Evolutionary conservation across 1,284 basidiomycete species (phyloP).

Genomic region (Inonotus obliquus): DNA sequence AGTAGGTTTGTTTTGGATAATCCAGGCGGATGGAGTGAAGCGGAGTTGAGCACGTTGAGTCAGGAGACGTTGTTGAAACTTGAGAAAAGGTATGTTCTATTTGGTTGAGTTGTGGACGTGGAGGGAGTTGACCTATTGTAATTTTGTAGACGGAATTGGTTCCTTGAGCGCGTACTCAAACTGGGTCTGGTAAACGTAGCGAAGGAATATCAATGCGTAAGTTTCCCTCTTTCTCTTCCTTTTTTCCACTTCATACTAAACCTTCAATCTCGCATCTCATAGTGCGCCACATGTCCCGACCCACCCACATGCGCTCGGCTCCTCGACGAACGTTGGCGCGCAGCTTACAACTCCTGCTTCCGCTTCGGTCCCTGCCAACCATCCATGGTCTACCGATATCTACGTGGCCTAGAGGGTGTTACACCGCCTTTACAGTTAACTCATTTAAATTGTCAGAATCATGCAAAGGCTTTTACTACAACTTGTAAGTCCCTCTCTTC

Average conservation of each 20-base stretch:
- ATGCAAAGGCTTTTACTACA: slow-evolving; percentile 81
- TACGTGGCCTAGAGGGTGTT: slow-evolving; percentile 76
- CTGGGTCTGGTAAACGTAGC: slow-evolving; percentile 81
- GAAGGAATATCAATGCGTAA: slow-evolving; percentile 86
- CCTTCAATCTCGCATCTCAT: slow-evolving; percentile 7
- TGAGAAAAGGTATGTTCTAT: slow-evolving; percentile 65
- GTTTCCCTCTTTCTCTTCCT: slow-evolving; percentile 25
- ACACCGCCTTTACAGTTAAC: slow-evolving; percentile 76
- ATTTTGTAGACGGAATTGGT: slow-evolving; percentile 74
- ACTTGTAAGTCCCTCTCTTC: slow-evolving; percentile 54
- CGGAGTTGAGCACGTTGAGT: slow-evolving; percentile 74
- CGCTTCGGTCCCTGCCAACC: slow-evolving; percentile 87
- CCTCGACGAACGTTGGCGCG: slow-evolving; percentile 92
- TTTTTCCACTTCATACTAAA: neutral
- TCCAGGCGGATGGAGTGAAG: slow-evolving; percentile 79
- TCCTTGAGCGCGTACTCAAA: slow-evolving; percentile 89
- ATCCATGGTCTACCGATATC: slow-evolving; percentile 85
- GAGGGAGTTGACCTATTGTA: neutral
- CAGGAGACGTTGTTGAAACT: slow-evolving; percentile 81
- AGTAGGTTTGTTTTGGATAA: slow-evolving; percentile 89
- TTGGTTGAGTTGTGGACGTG: neutral
- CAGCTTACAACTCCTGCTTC: slow-evolving; percentile 83
- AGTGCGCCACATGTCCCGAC: slow-evolving; percentile 86
- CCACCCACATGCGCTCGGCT: slow-evolving; percentile 72
- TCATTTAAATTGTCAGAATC: slow-evolving; percentile 81